Evolutionary conservation across 2,329 filamentous ascomycete genomes (phyloP), one percentile per base, ranked within the genome.

Genomic region (Cladosporium sp.): DNA sequence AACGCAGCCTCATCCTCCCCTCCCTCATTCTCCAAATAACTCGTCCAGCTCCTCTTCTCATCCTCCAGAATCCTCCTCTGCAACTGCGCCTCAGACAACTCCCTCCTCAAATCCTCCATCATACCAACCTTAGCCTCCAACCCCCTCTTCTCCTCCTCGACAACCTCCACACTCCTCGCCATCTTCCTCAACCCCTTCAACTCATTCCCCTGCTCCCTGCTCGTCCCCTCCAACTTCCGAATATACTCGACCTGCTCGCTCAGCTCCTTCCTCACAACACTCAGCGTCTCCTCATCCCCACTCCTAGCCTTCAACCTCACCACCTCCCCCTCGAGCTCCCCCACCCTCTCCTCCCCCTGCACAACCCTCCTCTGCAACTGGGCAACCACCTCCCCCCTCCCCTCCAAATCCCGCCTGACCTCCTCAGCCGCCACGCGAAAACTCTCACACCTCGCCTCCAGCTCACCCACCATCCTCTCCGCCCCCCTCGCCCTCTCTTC

Each of bases 201-300:
- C 65, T 98, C 92, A 0, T 78, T 69, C 12, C 82, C 74, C 62
- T 95, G 88, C 43, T 95, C 88, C 19, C 88, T 78, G 55, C 89
- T 95, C 30, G 82, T 81, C 1, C 80, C 78, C 66, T 98, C 93
- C 3, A 98, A 75, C 25, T 81, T 84, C 52, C 88, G 84, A 56
- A 96, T 95, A 62, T 97, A 90, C n/a, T 82, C 78, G 1, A 98
- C 87, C 64, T 97, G 93, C 56, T 96, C 91, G 0, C 86, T 85
- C 4, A 98, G 77, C 69, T 98, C 91, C 57, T 84, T 81, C 65
- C 92, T 88, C 59, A 98, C 86, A 29, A 96, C 82, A 4, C 78
- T 81, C 62, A 97, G 78, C 0, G 88, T 93, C 57, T 96, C 91
- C 0, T 83, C 82, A 65, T 96, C 92, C 8, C 86, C 89, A 2